Evolutionary conservation across 768 basidiomycete species (phyloP).

Genomic region (Leucocoprinus birnbaumii): DNA sequence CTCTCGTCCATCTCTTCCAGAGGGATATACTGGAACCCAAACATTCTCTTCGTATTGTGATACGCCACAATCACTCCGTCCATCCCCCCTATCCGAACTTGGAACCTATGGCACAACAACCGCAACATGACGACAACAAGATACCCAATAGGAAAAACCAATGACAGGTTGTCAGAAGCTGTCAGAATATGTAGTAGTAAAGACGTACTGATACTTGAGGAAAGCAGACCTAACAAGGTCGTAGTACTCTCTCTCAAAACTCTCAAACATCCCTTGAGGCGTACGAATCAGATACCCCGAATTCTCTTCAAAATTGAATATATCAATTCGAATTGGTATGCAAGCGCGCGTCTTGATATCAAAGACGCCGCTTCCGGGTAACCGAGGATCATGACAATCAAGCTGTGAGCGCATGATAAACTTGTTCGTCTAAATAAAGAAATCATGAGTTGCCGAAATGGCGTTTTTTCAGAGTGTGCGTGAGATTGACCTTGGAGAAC

Average conservation of each 20-base stretch:
- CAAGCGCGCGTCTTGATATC: slow-evolving; percentile 96
- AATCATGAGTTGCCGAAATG: not conserved
- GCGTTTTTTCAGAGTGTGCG: not conserved
- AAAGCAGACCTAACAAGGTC: slow-evolving; percentile 93
- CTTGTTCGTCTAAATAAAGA: slow-evolving; percentile 38
- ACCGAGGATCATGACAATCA: slow-evolving; percentile 75
- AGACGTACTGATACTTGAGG: slow-evolving; percentile 84
- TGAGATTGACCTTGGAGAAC: slow-evolving; percentile 66
- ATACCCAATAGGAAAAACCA: not conserved
- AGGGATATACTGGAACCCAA: slow-evolving; percentile 93
- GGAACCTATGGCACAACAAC: slow-evolving; percentile 50
- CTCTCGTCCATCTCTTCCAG: slow-evolving; percentile 84
- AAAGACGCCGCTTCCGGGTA: slow-evolving; percentile 91
- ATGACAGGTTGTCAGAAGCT: no score
- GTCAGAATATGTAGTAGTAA: no score
- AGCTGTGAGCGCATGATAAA: slow-evolving; percentile 95
- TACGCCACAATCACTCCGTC: slow-evolving; percentile 90
- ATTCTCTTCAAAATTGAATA: slow-evolving; percentile 81
- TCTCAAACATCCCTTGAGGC: slow-evolving; percentile 61
- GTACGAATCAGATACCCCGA: slow-evolving; percentile 73
- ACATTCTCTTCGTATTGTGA: slow-evolving; percentile 82
- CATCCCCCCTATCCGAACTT: slow-evolving; percentile 96
- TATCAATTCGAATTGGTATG: slow-evolving; percentile 78
- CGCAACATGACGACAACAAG: not conserved
- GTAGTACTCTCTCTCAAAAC: slow-evolving; percentile 93